Conservation (phyloP, 495 filamentous ascomycete species). For the Hypoxylon rickii region DNA sequence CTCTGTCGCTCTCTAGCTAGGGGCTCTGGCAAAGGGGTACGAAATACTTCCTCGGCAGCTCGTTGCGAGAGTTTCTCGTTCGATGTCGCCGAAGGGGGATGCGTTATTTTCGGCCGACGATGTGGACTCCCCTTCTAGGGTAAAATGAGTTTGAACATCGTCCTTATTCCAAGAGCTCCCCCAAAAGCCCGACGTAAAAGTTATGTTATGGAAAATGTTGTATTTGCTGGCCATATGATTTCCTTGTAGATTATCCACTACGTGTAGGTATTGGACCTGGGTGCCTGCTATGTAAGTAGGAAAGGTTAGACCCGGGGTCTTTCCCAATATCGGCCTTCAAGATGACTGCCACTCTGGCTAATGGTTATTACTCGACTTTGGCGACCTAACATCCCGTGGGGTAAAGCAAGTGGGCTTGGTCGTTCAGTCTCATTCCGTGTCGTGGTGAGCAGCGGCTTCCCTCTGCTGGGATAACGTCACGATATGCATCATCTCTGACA, state of each 20-base stretch:
- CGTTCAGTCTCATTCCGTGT: background rate
- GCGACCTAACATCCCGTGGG: no score
- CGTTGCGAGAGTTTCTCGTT: slow-evolving; percentile 33
- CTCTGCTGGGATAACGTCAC: no score
- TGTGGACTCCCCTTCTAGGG: slow-evolving; percentile 55
- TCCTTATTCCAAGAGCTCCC: slow-evolving; percentile 45
- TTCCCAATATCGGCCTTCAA: slow-evolving; percentile 2
- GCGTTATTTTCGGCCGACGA: slow-evolving; percentile 46
- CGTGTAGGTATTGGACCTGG: no score
- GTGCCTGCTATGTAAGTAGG: background rate
- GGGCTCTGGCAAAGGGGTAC: slow-evolving; percentile 39
- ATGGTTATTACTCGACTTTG: no score
- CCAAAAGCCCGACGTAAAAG: slow-evolving; percentile 29
- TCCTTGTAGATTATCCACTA: slow-evolving; percentile 1
- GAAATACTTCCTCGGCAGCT: slow-evolving; percentile 45
- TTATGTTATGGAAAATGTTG: slow-evolving; percentile 35
- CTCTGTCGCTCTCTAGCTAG: slow-evolving; percentile 18
- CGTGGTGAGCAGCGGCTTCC: slow-evolving; percentile 7
- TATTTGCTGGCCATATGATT: slow-evolving; percentile 17
- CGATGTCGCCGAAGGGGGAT: slow-evolving; percentile 32
- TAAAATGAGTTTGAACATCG: slow-evolving; percentile 54
- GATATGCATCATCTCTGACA: no score
- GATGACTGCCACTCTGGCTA: no score
- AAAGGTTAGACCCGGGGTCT: slow-evolving; percentile 1
- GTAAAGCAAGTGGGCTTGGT: no score